Evolutionary conservation across 106 monocot species (phyloP).

Genomic region (Allium fistulosum): DNA sequence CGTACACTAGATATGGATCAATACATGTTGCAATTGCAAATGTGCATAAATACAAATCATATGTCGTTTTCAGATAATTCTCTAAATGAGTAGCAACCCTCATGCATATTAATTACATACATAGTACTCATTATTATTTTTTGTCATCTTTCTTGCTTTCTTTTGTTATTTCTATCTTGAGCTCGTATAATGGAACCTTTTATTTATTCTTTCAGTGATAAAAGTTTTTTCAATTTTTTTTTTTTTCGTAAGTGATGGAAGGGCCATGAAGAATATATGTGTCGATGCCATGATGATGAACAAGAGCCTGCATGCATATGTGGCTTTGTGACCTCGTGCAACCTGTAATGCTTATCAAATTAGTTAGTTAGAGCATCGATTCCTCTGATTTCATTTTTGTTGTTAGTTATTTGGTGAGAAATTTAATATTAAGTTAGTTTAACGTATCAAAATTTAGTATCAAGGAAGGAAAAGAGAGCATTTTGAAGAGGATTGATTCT

Average conservation of each 20-base stretch:
- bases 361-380: conserved; percentile 2
- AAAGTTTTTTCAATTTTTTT: not conserved
- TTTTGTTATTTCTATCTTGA: not conserved
- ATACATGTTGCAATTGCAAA: not conserved
- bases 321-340: conserved; percentile 1
- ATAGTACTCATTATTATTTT: conserved; percentile 1
- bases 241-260: not conserved
- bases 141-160: not conserved
- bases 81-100: not conserved
- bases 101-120: not conserved
- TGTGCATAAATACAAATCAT: not conserved
- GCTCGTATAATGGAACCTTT: not conserved
- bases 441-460: not conserved
- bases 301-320: not conserved
- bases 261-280: conserved; percentile 5
- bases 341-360: not conserved
- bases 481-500: not conserved
- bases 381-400: not conserved
- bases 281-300: not conserved
- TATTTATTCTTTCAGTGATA: not conserved
- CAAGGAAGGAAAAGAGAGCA: not conserved
- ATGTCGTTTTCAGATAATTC: conserved; percentile 3
- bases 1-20: not conserved
- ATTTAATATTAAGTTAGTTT: not conserved
- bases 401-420: not conserved